Evolutionary conservation across 345 rosid genomes (phyloP).

Genomic region (Mangifera indica): DNA sequence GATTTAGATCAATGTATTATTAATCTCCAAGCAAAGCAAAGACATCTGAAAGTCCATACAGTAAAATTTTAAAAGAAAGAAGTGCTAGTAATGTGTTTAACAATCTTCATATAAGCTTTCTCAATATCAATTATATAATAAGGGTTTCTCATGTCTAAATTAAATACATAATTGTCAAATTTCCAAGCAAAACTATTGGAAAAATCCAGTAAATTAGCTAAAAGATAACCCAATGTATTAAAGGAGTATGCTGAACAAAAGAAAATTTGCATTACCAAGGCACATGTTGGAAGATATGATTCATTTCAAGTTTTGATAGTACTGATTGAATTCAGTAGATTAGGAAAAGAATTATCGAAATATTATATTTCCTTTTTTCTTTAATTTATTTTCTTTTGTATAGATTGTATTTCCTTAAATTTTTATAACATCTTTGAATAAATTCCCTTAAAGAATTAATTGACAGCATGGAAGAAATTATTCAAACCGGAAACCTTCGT

Average conservation of each 20-base stretch:
- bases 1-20: no score
- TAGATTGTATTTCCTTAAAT: no score
- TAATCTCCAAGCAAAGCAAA: background rate
- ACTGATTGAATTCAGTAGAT: no score
- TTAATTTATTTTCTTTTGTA: no score
- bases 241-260: background rate
- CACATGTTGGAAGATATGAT: background rate
- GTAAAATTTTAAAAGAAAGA: background rate
- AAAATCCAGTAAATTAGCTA: background rate
- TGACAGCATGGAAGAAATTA: no score
- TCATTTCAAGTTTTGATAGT: no score
- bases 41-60: background rate
- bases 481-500: no score
- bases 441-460: no score
- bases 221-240: background rate
- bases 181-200: slow-evolving; percentile 2
- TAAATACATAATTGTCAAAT: background rate
- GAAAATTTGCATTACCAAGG: background rate
- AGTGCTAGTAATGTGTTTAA: background rate
- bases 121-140: background rate
- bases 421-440: no score
- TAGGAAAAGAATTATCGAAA: no score
- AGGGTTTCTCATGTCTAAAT: background rate
- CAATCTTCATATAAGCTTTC: background rate
- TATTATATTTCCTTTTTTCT: no score